These are phyloP conservation scores for Exophiala viscosa DNA, from an alignment of 2,329 filamentous ascomycete genomes.

Conservation along the genomic window DNA sequence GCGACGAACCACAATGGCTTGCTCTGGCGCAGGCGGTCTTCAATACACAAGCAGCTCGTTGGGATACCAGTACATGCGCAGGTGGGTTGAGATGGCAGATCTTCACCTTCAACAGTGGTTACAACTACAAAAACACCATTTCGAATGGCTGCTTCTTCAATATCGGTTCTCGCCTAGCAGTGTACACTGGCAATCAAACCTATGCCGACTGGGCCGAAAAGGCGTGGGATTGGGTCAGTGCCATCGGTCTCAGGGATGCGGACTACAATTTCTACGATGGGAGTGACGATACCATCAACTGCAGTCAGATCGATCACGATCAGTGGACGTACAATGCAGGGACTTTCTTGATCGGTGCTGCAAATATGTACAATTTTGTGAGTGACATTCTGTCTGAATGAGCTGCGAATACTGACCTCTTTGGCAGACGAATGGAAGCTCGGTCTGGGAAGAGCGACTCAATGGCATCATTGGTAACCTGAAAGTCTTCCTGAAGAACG, in stretches of 20 bases:
- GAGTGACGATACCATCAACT: conserved; percentile 50
- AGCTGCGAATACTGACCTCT: conserved; percentile 6
- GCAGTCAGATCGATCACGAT: conserved; percentile 49
- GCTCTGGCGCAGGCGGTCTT: conserved; percentile 74
- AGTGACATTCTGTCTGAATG: conserved; percentile 19
- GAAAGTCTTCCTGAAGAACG: conserved; percentile 50
- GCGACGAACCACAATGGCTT: conserved; percentile 68
- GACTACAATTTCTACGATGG: conserved; percentile 55
- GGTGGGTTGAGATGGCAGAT: conserved; percentile 86
- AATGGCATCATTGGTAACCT: conserved; percentile 53
- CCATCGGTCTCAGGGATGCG: conserved; percentile 49
- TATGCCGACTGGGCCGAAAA: conserved; percentile 73
- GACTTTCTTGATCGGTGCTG: conserved; percentile 53
- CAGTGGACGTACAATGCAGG: conserved; percentile 59
- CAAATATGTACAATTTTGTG: conserved; percentile 55
- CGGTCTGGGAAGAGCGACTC: conserved; percentile 52
- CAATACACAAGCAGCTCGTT: conserved; percentile 69
- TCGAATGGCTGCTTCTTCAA: conserved; percentile 58
- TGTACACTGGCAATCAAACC: conserved; percentile 74
- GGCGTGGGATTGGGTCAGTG: conserved; percentile 56
- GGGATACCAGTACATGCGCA: conserved; percentile 63
- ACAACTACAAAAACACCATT: conserved; percentile 56
- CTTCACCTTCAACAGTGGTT: conserved; percentile 70
- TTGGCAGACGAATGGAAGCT: conserved; percentile 35
- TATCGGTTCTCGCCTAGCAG: conserved; percentile 63